Base-by-base conservation (phyloP, 306 rosid genomes). In the Styphnolobium japonicum region DNA sequence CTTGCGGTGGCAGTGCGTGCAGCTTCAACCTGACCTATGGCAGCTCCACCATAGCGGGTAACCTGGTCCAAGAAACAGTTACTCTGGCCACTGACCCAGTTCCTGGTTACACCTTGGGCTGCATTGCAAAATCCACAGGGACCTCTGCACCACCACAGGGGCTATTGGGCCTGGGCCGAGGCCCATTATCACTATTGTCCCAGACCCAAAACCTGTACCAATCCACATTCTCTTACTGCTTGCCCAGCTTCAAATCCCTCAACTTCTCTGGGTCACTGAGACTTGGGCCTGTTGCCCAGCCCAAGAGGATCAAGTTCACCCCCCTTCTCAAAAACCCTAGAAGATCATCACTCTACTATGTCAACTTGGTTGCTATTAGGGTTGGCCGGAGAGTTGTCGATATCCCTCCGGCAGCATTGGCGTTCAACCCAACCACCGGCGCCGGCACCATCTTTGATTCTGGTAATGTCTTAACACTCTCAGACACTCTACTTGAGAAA, bases 221-320 rank as follows among this genome's bases (percentile, higher is more conserved):
- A 4, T 93, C 97, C 82, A 96, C 97, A 27, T 96, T 96, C 85
- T 96, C 99, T 1, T 96, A 96, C 67, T 96, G 99, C 73, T 85
- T 96, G 55, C 99, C 99, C 3, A 90, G 94, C 73, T 91, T 90
- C 81, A 96, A 96, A 61, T 88, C 98, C 10, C 81, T 18, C 1
- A 91, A 90, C 85, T 96, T 90, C 58, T 86, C 97, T n/a, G 99
- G 99, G 7, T 91, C 99, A 8, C 63, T 96, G 61, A 90, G 86
- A 67, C 97, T 96, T 82, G 99, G 99, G 60, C 97, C 97, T 3
- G 56, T 73, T 53, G 93, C 89, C 12, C 99, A 96, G 86, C 99
- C 99, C 88, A 77, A 15, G 4, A 86, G 88, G 75, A 96, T 96
- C 51, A 93, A 96, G 88, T 91, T 68, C 67, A 96, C 99, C 8